These are phyloP conservation scores for Fagus crenata DNA, from an alignment of 306 rosid genomes.

Conservation along the genomic window DNA sequence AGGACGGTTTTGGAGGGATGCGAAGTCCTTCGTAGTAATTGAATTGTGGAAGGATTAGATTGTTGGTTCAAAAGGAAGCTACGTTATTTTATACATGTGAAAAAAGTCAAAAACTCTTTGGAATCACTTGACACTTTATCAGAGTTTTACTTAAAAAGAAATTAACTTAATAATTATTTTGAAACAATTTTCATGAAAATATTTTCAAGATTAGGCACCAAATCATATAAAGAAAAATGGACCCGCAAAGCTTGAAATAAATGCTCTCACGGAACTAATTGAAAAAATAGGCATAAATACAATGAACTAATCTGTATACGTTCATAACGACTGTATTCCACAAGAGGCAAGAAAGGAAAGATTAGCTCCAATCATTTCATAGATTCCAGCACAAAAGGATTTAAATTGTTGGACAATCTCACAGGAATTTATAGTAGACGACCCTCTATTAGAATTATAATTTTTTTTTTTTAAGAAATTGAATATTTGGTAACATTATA, in stretches of 20 bases:
- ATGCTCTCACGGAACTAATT: background rate
- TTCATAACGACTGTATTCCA: constrained; percentile 77
- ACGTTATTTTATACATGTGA: too few species aligned
- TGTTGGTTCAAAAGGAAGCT: too few species aligned
- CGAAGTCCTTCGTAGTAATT: too few species aligned
- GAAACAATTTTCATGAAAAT: background rate
- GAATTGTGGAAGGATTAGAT: too few species aligned
- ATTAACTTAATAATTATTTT: too few species aligned
- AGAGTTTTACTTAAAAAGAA: too few species aligned
- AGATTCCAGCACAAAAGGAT: background rate
- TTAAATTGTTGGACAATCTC: constrained; percentile 7
- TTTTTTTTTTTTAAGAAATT: background rate
- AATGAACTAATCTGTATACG: constrained; percentile 59
- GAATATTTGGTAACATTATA: background rate
- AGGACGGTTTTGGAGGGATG: too few species aligned
- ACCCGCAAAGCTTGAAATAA: background rate
- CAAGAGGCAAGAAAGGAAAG: constrained; percentile 27
- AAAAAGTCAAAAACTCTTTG: too few species aligned
- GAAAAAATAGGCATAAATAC: background rate
- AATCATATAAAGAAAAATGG: background rate
- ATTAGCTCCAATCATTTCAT: constrained; percentile 20
- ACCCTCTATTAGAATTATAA: too few species aligned
- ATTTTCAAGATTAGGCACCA: background rate
- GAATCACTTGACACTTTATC: too few species aligned
- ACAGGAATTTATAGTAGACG: background rate